phyloP scores from a whole-genome alignment of 1,284 basidiomycete genomes.

The Apiotrichum gracile region DNA sequence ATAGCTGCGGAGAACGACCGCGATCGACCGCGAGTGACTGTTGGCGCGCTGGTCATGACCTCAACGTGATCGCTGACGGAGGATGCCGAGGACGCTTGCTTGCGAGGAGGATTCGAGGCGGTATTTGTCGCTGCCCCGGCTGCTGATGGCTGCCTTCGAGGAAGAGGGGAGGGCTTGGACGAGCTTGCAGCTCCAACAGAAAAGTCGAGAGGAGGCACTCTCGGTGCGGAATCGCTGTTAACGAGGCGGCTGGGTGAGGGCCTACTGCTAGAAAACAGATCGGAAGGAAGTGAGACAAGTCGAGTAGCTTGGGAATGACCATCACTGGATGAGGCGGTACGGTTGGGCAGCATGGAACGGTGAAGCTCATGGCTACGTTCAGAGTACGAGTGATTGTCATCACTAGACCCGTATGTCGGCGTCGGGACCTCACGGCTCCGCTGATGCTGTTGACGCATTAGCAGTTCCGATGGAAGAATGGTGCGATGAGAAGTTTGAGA shows the following conservation, averaged over 20 bases:
- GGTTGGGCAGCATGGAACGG: background rate
- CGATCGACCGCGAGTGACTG: slow-evolving; percentile 27
- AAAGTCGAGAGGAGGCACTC: background rate
- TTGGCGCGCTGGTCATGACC: background rate
- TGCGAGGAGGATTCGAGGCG: background rate
- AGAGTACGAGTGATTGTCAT: background rate
- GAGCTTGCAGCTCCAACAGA: no score
- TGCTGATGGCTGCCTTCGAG: no score
- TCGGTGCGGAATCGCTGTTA: no score
- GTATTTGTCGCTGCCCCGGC: background rate
- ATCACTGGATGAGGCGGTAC: background rate
- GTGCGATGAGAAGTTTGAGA: background rate
- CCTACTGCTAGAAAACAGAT: background rate
- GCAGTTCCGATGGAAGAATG: background rate
- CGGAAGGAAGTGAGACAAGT: background rate
- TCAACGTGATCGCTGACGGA: background rate
- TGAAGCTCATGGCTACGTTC: background rate
- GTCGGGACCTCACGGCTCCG: background rate
- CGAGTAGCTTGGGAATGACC: background rate
- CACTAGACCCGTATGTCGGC: background rate
- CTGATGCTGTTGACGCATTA: background rate
- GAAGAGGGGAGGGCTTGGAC: no score
- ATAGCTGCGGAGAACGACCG: slow-evolving; percentile 37
- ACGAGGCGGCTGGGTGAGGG: background rate
- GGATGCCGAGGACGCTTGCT: background rate